These are phyloP conservation scores for Colletotrichum nymphaeae DNA, from an alignment of 2,329 filamentous ascomycete species.

Conservation along the genomic window DNA sequence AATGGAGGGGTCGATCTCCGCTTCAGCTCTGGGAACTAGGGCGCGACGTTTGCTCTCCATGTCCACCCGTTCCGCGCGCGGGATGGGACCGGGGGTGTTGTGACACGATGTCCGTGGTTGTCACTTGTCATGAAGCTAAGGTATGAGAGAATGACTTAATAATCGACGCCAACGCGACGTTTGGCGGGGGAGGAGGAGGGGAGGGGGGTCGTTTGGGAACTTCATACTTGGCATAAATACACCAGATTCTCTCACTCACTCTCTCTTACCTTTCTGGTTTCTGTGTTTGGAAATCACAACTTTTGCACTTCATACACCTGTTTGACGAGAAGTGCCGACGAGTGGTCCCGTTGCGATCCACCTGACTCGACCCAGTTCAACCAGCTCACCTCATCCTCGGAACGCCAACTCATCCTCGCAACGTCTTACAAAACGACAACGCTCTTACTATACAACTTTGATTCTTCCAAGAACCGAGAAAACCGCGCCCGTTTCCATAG, in stretches of 20 bases:
- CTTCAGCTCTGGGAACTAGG: background rate
- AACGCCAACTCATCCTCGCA: no score
- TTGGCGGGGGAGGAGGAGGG: background rate
- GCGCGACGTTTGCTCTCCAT: background rate
- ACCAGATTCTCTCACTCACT: background rate
- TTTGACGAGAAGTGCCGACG: background rate
- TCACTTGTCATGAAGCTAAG: background rate
- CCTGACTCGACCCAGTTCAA: background rate
- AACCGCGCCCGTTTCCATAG: background rate
- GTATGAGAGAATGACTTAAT: no score
- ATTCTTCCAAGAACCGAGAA: background rate
- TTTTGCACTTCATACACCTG: background rate
- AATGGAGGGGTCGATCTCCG: background rate
- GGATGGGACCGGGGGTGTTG: background rate
- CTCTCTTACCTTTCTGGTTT: background rate
- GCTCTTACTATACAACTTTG: background rate
- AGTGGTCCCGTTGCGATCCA: background rate
- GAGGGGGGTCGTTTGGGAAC: background rate
- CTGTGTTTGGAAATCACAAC: background rate
- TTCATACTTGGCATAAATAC: background rate
- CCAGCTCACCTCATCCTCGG: background rate
- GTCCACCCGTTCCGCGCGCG: background rate
- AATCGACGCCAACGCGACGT: background rate
- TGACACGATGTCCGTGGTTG: background rate
- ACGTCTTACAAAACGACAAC: background rate